Base-by-base conservation (phyloP, 2,329 filamentous ascomycete species). In the Nakataea oryzae region DNA sequence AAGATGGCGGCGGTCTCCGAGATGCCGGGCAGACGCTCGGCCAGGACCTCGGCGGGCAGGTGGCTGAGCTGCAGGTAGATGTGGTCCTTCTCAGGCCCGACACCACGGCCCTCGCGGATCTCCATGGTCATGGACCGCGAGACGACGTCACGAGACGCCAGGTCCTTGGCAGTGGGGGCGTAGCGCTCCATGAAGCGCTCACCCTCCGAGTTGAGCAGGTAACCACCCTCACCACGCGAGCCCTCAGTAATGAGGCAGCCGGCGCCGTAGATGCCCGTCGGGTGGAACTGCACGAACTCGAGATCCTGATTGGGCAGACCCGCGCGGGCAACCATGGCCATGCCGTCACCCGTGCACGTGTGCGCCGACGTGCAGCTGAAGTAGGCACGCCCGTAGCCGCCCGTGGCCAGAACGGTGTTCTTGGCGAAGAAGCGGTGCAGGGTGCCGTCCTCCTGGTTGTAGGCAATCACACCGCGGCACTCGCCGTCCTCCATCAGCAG, bases 111-210 rank as follows among this genome's bases (percentile, higher is more conserved):
- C 71, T 97, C 93, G 62, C 93, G 91, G 73, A 97, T 97, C 79
- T 99, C 93, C 80, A 97, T 85, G 64, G 93, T 99, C 92, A 99
- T 99, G 66, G 91, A 96, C 74, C 95, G 90, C 65, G 92, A 96
- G 67, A 97, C 93, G 69, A 97, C 95, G 72, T 99, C 93, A 78
- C 93, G 91, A 71, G 88, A 92, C 66, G 93, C 93, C 73, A 99
- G 84, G 86, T 99, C 93, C 86, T 97, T 97, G 70, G 93, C 93
- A 60, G 93, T 97, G 64, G 93, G 93, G 56, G 93, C 93, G 74
- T 99, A 99, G 73, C 93, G 88, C 81, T 97, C 93, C 93, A 99
- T 99, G 81, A 99, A 99, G 72, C 93, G 90, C 81, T 97, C 95
- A 80, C 93, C 93, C 83, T 97, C 90, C 7, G 90, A 92, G 86